A percentile compares a stretch with the other conserved stretches of the same genome.
phyloP scores from a whole-genome alignment of 192 early-diverging fungal species.

The Podila horticola region DNA sequence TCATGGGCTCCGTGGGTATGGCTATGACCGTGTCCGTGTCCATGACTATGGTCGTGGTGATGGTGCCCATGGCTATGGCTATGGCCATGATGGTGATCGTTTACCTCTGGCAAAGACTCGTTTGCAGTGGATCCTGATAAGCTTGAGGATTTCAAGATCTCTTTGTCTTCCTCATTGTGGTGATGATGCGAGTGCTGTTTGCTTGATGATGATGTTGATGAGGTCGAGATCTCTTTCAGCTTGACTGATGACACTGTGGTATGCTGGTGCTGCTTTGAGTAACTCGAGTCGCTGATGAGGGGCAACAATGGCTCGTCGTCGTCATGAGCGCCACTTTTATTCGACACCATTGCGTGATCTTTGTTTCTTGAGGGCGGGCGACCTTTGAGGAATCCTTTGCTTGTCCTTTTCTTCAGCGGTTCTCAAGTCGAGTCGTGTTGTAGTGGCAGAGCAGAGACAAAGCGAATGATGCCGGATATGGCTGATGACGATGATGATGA shows the following conservation, averaged over 20 bases:
- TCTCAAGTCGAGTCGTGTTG: too few species aligned
- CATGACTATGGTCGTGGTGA: neutral
- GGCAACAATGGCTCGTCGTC: conserved; percentile 43
- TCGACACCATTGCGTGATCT: conserved; percentile 7
- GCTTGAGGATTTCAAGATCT: conserved; percentile 16
- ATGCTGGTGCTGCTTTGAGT: conserved; percentile 6
- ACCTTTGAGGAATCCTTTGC: too few species aligned
- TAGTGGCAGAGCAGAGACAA: too few species aligned
- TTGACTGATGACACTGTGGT: neutral
- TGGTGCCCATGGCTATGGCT: neutral
- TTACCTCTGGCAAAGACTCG: conserved; percentile 17
- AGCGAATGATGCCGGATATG: too few species aligned
- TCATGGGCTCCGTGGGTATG: neutral
- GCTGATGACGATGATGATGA: neutral
- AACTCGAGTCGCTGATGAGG: conserved; percentile 4
- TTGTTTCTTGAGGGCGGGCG: neutral
- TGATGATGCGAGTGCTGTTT: neutral
- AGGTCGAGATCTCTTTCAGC: neutral
- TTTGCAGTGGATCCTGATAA: conserved; percentile 31
- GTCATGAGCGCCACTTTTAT: conserved; percentile 14
- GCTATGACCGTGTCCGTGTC: neutral
- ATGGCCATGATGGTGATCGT: conserved; percentile 10
- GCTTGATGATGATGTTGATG: neutral
- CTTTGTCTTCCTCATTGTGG: neutral
- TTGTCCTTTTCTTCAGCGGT: too few species aligned